Conservation (phyloP, 1,139 yeast genomes). For the Spathaspora sp. region DNA sequence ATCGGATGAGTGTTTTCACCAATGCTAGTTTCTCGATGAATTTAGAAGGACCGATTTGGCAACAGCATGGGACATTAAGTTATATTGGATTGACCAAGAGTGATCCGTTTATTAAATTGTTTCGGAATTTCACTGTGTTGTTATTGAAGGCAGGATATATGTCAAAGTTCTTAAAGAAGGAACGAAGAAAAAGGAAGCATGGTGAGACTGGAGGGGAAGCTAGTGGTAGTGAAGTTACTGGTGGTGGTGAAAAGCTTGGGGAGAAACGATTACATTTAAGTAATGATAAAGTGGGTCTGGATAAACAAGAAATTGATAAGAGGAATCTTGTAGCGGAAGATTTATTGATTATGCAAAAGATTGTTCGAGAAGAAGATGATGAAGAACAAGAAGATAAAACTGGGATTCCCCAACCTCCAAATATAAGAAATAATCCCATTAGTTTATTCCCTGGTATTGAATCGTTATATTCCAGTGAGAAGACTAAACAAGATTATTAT, state of each 20-base stretch:
- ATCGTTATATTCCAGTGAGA: constrained; percentile 17
- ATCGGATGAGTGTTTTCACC: constrained; percentile 34
- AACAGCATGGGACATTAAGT: constrained; percentile 43
- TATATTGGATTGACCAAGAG: constrained; percentile 44
- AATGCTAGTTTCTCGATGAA: constrained; percentile 38
- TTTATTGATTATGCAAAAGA: constrained; percentile 14
- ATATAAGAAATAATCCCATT: constrained; percentile 9
- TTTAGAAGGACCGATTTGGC: constrained; percentile 41
- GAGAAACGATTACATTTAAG: background rate
- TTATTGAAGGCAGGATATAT: constrained; percentile 39
- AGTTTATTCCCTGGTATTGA: constrained; percentile 23
- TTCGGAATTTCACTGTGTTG: constrained; percentile 37
- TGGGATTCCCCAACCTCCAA: constrained; percentile 10
- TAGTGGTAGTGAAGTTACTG: background rate
- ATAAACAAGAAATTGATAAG: background rate
- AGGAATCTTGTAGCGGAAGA: constrained; percentile 10
- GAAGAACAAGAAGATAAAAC: constrained; percentile 15
- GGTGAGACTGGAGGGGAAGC: too few relatives aligned
- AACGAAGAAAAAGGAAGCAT: constrained; percentile 7
- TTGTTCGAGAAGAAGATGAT: constrained; percentile 7
- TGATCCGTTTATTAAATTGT: constrained; percentile 41
- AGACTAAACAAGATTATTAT: constrained; percentile 26
- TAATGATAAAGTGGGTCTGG: constrained; percentile 1
- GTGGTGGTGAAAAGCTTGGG: background rate
- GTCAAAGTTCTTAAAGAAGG: constrained; percentile 29